phyloP scores from a whole-genome alignment of 148 eudicot genomes.

The Chenopodium album region DNA sequence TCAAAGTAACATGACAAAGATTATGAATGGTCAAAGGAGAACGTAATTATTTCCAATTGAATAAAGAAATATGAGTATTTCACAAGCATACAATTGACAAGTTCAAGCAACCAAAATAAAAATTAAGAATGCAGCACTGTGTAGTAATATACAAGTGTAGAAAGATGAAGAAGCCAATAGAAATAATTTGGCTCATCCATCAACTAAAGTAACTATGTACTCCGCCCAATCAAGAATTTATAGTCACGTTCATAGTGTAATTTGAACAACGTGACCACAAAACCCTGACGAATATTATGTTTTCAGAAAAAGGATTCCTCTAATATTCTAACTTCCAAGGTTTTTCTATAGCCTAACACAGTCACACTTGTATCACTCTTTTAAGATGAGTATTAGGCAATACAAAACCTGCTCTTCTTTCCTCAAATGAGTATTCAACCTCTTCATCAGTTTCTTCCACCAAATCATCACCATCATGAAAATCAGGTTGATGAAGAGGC shows the following conservation, averaged over 20 bases:
- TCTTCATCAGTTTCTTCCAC: slow-evolving; percentile 28
- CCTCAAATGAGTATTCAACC: slow-evolving; percentile 79
- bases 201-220: neutral
- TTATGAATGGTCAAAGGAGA: neutral
- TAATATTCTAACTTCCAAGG: no score
- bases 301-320: neutral
- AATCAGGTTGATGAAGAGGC: neutral
- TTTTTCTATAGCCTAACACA: slow-evolving; percentile 19
- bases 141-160: slow-evolving; percentile 7
- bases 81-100: neutral
- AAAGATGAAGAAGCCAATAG: slow-evolving; percentile 16
- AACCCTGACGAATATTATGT: neutral
- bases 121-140: neutral
- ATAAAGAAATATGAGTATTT: neutral
- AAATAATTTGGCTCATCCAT: slow-evolving; percentile 2
- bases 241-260: neutral
- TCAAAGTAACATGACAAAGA: neutral
- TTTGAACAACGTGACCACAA: neutral
- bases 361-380: slow-evolving; percentile 29
- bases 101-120: neutral
- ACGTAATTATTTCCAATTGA: neutral
- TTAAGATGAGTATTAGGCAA: slow-evolving; percentile 38
- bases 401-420: slow-evolving; percentile 51
- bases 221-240: neutral
- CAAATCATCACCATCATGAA: slow-evolving; percentile 4